phyloP scores from a whole-genome alignment of 2,329 filamentous ascomycete genomes.

The Lasiodiplodia hormozganensis region DNA sequence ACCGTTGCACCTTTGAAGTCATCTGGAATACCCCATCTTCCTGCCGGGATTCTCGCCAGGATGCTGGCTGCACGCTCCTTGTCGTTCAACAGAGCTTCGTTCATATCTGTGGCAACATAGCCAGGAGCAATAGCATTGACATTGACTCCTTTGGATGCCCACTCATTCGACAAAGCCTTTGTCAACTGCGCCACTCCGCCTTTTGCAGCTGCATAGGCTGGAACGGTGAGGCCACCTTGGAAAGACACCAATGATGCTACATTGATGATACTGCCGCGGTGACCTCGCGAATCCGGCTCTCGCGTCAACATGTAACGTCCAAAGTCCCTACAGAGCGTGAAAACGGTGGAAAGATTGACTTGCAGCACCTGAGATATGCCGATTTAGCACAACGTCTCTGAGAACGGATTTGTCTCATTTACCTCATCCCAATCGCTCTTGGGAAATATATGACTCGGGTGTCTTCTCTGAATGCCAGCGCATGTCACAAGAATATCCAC shows the following conservation, averaged over 20 bases:
- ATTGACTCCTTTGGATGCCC: slow-evolving; percentile 76
- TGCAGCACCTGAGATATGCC: slow-evolving; percentile 66
- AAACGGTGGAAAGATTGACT: slow-evolving; percentile 84
- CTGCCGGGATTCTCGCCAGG: slow-evolving; percentile 80
- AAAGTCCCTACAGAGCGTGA: slow-evolving; percentile 76
- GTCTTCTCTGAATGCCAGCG: slow-evolving; percentile 82
- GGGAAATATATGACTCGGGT: slow-evolving; percentile 77
- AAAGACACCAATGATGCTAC: slow-evolving; percentile 81
- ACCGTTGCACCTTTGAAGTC: slow-evolving; percentile 87
- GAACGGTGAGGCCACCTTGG: slow-evolving; percentile 87
- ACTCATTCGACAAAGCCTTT: slow-evolving; percentile 85
- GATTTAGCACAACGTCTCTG: not conserved
- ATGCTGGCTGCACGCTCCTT: slow-evolving; percentile 74
- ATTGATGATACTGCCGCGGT: slow-evolving; percentile 80
- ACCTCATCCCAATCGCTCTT: slow-evolving; percentile 80
- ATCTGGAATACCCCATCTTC: slow-evolving; percentile 80
- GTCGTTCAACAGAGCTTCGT: slow-evolving; percentile 78
- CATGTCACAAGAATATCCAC: slow-evolving; percentile 85
- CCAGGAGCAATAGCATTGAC: slow-evolving; percentile 91
- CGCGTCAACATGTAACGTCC: slow-evolving; percentile 78
- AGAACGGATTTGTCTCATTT: slow-evolving; percentile 29
- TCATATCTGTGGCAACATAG: slow-evolving; percentile 94
- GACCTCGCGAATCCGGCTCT: slow-evolving; percentile 54
- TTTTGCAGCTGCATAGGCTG: slow-evolving; percentile 86
- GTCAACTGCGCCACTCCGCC: slow-evolving; percentile 85